These are phyloP conservation scores for Fremontodendron californicum DNA, from an alignment of 345 rosid species.

Conservation along the genomic window DNA sequence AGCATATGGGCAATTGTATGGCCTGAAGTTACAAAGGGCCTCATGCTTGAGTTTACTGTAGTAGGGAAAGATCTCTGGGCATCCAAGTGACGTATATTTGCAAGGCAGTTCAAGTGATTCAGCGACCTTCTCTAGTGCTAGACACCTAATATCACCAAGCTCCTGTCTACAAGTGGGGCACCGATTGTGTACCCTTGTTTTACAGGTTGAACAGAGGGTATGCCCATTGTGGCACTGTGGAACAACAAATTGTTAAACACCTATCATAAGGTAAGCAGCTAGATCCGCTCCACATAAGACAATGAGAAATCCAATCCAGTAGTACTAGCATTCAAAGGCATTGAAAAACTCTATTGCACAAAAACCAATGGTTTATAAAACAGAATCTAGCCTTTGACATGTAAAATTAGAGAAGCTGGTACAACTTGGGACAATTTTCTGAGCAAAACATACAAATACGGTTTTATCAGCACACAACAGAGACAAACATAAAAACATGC, in stretches of 20 bases:
- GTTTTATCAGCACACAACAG: not conserved
- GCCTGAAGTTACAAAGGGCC: constrained; percentile 79
- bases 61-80: constrained; percentile 91
- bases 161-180: constrained; percentile 98
- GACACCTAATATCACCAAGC: constrained; percentile 95
- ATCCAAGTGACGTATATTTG: constrained; percentile 72
- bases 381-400: not conserved
- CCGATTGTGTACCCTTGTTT: constrained; percentile 79
- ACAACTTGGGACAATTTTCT: not conserved
- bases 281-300: not conserved
- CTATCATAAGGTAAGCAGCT: not conserved
- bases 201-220: constrained; percentile 92
- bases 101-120: constrained; percentile 93
- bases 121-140: constrained; percentile 88
- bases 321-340: not conserved
- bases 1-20: constrained; percentile 87
- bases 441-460: not conserved
- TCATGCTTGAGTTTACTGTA: constrained; percentile 94
- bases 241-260: not conserved
- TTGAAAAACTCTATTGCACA: not conserved
- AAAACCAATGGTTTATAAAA: not conserved
- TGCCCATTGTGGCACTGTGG: constrained; percentile 97
- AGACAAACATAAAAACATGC: not conserved
- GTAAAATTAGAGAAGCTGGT: not conserved
- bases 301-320: not conserved